Evolutionary conservation across 2,329 filamentous ascomycete species (phyloP), one percentile per base, ranked within the genome.

Genomic region (Elsinoe necatrix): DNA sequence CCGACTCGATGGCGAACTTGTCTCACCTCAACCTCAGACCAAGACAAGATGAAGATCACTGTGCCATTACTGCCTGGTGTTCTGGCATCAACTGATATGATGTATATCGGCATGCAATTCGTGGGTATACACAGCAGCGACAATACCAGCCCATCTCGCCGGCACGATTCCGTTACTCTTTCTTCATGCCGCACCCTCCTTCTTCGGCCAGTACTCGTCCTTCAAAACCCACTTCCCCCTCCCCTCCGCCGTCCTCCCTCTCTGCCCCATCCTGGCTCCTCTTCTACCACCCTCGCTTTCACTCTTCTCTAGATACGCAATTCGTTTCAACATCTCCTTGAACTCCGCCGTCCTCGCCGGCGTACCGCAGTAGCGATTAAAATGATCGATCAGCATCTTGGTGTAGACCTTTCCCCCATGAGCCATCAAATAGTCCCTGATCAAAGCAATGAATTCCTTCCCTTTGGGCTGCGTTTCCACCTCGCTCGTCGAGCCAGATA

Each of bases 341-440:
- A 97, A 97, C 68, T 90, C 86, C 16, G 82, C 80, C 54, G 84
- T 85, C 59, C 87, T 80, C 60, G 82, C 80, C n/a, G 55, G 55
- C 42, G 82, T 87, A 20, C 79, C 80, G 67, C 89, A 95, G 65
- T 84, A 87, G 12, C 82, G 81, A 69, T 91, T 89, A 70, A 96
- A 97, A 66, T 95, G 89, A 65, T 95, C 87, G 21, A 95, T 86
- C 43, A 96, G 72, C 77, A 89, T 85, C 73, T 95, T 89, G 41
- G 87, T 91, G 4, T 88, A 84, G 4, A 87, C 88, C 31, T 81
- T 80, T 2, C 90, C 90, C 8, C 87, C 87, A 57, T 95, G 89
- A 21, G 82, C 78, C 43, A 79, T 77, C 61, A 97, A 84, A 63
- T 90, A 97, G 41, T 85, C 81, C 37, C 85, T 83, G 57, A 96